A percentile compares a stretch with the other conserved stretches of the same genome.
phyloP scores from a whole-genome alignment of 306 rosid species.

The Carpinus fangiana region DNA sequence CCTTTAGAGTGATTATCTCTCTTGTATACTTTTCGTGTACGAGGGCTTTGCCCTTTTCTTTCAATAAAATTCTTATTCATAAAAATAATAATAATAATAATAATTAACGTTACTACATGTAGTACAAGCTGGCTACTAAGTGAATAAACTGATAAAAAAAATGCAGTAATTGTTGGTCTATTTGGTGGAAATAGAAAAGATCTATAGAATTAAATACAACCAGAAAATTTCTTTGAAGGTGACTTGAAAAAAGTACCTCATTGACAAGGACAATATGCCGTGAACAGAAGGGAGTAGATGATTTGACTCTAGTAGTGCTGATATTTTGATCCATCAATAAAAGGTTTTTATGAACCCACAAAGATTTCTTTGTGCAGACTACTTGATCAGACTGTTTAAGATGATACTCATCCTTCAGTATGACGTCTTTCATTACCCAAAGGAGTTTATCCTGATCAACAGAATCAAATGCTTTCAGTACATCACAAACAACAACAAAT shows the following conservation, averaged over 20 bases:
- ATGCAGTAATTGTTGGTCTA: background rate
- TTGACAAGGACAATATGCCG: slow-evolving; percentile 52
- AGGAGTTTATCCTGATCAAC: slow-evolving; percentile 79
- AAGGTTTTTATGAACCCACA: slow-evolving; percentile 64
- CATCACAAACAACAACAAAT: slow-evolving; percentile 77
- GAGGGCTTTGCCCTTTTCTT: too few relatives aligned
- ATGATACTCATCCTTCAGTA: slow-evolving; percentile 48
- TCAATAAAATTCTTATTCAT: too few relatives aligned
- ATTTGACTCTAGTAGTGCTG: slow-evolving; percentile 30
- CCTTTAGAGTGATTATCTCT: too few relatives aligned
- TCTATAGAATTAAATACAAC: background rate
- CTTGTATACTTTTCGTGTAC: too few relatives aligned
- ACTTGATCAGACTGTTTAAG: slow-evolving; percentile 58
- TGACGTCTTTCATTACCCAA: slow-evolving; percentile 47
- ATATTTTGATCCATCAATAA: slow-evolving; percentile 37
- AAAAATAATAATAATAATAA: too few relatives aligned
- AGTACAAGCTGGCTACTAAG: background rate
- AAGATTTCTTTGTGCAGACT: slow-evolving; percentile 51
- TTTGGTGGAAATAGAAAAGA: slow-evolving; percentile 9
- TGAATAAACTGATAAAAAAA: background rate
- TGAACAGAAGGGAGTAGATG: slow-evolving; percentile 33
- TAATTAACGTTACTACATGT: too few relatives aligned
- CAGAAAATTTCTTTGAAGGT: slow-evolving; percentile 4
- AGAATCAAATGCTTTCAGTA: slow-evolving; percentile 80
- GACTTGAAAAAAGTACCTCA: slow-evolving; percentile 47